A percentile compares a stretch with the other conserved stretches of the same genome.
Conservation (phyloP, 2,329 filamentous ascomycete genomes). For the Arachnopeziza araneosa region DNA sequence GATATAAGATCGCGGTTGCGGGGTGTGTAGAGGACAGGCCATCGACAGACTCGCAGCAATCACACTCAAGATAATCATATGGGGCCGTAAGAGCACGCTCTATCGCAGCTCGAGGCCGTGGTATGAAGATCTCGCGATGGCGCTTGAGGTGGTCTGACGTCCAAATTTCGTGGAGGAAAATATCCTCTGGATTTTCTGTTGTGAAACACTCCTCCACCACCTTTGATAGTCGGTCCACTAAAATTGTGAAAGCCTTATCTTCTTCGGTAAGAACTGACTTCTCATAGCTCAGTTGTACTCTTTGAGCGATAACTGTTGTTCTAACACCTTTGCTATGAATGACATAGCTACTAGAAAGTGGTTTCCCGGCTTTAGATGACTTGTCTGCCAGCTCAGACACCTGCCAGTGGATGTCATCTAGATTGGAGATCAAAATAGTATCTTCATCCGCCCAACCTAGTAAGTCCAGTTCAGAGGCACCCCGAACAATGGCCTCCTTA, state of each 20-base stretch:
- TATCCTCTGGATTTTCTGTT: constrained; percentile 33
- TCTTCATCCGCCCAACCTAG: constrained; percentile 27
- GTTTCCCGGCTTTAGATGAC: constrained; percentile 40
- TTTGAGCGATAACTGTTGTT: constrained; percentile 75
- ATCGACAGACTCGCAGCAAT: constrained; percentile 54
- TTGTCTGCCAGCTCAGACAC: constrained; percentile 42
- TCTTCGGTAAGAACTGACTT: constrained; percentile 63
- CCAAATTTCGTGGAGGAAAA: constrained; percentile 67
- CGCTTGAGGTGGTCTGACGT: constrained; percentile 68
- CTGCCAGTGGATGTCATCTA: constrained; percentile 35
- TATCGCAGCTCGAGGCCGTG: constrained; percentile 62
- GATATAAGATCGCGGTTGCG: constrained; percentile 68
- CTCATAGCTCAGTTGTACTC: constrained; percentile 73
- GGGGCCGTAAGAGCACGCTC: constrained; percentile 67
- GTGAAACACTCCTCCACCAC: constrained; percentile 44
- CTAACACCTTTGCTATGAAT: constrained; percentile 64
- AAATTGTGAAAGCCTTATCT: constrained; percentile 63
- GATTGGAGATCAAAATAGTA: constrained; percentile 14
- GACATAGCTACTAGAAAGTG: constrained; percentile 70
- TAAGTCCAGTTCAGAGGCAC: constrained; percentile 20
- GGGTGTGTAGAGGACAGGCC: constrained; percentile 58
- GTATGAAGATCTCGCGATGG: constrained; percentile 68
- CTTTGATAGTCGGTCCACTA: constrained; percentile 53
- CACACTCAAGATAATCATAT: constrained; percentile 71
- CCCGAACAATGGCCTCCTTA: constrained; percentile 25